Conservation (phyloP, 2,329 filamentous ascomycete species). For the Curvularia spicifera region DNA sequence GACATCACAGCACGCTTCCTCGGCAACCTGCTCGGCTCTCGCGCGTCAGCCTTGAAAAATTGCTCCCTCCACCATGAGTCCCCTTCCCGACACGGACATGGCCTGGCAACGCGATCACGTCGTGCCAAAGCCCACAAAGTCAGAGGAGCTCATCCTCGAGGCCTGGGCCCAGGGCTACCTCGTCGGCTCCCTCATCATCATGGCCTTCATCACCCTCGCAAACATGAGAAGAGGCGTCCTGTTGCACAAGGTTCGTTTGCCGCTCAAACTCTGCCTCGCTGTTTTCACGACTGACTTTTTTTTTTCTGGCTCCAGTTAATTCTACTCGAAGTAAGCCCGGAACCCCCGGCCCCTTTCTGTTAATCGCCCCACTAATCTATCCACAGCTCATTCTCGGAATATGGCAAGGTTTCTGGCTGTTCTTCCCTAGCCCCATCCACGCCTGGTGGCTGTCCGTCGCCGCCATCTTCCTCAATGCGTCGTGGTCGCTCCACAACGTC, state of each 20-base stretch:
- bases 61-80: conserved; percentile 25
- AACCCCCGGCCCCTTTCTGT: background rate
- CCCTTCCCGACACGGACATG: conserved; percentile 15
- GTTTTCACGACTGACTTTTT: conserved; percentile 22
- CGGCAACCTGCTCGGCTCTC: conserved; percentile 23
- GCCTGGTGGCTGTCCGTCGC: conserved; percentile 69
- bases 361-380: conserved; percentile 5
- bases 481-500: conserved; percentile 69
- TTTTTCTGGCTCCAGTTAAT: conserved; percentile 46
- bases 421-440: conserved; percentile 62
- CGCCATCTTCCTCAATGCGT: conserved; percentile 66
- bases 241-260: conserved; percentile 52
- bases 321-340: conserved; percentile 47
- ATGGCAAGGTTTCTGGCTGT: conserved; percentile 66
- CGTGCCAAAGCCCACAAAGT: conserved; percentile 42
- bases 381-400: conserved; percentile 62
- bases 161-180: conserved; percentile 52
- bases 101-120: conserved; percentile 24
- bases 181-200: conserved; percentile 55
- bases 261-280: background rate
- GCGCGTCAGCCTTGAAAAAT: conserved; percentile 20
- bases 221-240: conserved; percentile 58
- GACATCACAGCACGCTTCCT: conserved; percentile 32
- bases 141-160: conserved; percentile 47
- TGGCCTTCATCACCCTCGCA: conserved; percentile 56